Percentiles rank a stretch among this genome's conserved stretches.
phyloP scores from a whole-genome alignment of 208 protist species.

The Willaertia magna region DNA sequence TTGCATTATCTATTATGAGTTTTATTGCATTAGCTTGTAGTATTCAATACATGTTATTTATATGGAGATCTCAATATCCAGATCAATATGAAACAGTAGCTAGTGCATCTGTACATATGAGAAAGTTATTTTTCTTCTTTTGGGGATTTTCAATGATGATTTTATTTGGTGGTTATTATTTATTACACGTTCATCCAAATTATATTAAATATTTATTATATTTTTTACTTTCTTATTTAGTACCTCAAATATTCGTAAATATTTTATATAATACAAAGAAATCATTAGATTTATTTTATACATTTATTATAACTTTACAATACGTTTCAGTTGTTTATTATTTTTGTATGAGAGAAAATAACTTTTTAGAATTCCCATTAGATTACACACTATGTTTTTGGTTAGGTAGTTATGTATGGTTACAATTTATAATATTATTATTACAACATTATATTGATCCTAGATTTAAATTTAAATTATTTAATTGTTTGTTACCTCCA shows the following conservation, averaged over 20 bases:
- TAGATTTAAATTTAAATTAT: not conserved
- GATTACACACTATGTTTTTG: not conserved
- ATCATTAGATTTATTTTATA: not conserved
- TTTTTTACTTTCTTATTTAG: constrained; percentile 42
- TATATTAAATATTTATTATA: constrained; percentile 36
- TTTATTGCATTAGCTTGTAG: constrained; percentile 42
- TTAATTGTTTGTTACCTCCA: constrained; percentile 26
- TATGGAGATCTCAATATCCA: constrained; percentile 38
- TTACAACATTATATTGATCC: not conserved
- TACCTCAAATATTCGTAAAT: constrained; percentile 43
- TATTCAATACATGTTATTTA: constrained; percentile 43
- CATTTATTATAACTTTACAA: no score
- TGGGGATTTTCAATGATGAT: not conserved
- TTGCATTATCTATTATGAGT: constrained; percentile 38
- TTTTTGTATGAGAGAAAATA: not conserved
- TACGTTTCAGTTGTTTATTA: not conserved
- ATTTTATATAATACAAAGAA: constrained; percentile 7
- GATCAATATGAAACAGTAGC: constrained; percentile 14
- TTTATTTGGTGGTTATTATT: not conserved
- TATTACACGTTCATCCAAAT: constrained; percentile 27
- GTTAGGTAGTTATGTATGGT: not conserved
- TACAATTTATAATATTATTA: not conserved
- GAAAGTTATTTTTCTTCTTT: constrained; percentile 39
- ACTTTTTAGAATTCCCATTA: not conserved
- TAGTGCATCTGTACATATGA: constrained; percentile 34